Evolutionary conservation across 129 eudicot species (phyloP), one percentile per base, ranked within the genome.

Genomic region (Flaveria linearis): DNA sequence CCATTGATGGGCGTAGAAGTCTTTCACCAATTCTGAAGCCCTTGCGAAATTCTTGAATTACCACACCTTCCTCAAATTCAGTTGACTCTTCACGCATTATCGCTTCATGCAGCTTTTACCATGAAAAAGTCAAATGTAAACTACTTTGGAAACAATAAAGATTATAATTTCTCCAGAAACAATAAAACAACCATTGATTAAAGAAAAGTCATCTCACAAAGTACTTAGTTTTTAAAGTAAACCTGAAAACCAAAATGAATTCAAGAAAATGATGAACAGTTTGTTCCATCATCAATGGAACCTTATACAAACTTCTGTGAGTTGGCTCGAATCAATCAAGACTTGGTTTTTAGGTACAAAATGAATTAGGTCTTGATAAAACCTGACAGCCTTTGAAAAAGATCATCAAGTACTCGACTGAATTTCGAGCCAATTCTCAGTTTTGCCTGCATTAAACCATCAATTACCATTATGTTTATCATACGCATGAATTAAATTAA

Each of bases 1-100:
- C 97, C 97, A 91, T 91, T 52, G 97, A 84, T 23, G 97, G 97
- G 17, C 97, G 86, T 51, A 92, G 57, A 57, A 89, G 96, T 64
- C 97, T 78, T 28, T 92, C 96, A 42, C 96, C 96, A 65, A 89
- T 89, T 64, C 79, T 77, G 69, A 89, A 92, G 43, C 97, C 97
- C 70, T 82, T 84, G 47, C 96, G 83, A 57, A 73, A 92, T 81
- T 92, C 93, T 79, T 89, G 88, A 80, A 87, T 80, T 39, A 92
- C 70, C 52, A 92, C 50, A 20, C 96, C 93, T 55, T 92, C 96
- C 10, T 80, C 91, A 68, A 67, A 92, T 73, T 92, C 93, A 20
- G 77, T 70, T 0, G 91, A 92, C 69, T 92, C 96, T 83, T 91
- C 97, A 4, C 91, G 86, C 91, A 85, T 85, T 20, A 92, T 92